phyloP scores from a whole-genome alignment of 495 filamentous ascomycete genomes.

The Trichocladium uniseriatum region DNA sequence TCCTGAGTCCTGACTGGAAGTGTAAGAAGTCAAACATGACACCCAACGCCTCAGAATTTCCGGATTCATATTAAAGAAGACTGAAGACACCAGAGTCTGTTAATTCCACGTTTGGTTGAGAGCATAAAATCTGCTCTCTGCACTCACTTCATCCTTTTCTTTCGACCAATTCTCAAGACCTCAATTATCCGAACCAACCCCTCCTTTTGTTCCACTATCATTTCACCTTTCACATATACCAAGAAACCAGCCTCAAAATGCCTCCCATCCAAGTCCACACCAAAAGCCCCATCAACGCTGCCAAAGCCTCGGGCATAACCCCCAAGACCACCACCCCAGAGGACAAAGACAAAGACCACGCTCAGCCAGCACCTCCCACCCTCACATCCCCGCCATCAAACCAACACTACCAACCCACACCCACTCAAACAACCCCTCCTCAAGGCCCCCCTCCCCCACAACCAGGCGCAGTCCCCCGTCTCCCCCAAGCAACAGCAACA shows the following conservation, averaged over 20 bases:
- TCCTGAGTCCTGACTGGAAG: neutral
- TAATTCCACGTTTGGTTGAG: too few relatives aligned
- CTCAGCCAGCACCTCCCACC: constrained; percentile 19
- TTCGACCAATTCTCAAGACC: too few relatives aligned
- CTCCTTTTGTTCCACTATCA: neutral
- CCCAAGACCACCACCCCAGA: constrained; percentile 37
- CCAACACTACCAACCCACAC: constrained; percentile 32
- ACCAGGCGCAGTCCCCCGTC: constrained; percentile 37
- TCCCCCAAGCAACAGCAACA: constrained; percentile 11
- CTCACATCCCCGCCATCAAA: constrained; percentile 36
- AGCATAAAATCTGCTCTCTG: too few relatives aligned
- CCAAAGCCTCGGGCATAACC: constrained; percentile 42
- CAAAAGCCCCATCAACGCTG: constrained; percentile 48
- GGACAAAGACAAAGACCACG: constrained; percentile 17
- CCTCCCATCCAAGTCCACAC: constrained; percentile 51
- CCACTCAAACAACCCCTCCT: constrained; percentile 21
- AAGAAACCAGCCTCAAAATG: constrained; percentile 33
- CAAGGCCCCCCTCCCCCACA: constrained; percentile 49
- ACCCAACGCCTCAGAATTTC: neutral
- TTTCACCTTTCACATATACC: neutral
- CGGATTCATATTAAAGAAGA: neutral
- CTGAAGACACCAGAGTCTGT: too few relatives aligned
- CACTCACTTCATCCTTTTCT: too few relatives aligned
- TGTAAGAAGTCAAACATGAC: constrained; percentile 1
- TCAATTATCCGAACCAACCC: too few relatives aligned